These are phyloP conservation scores for Clonostachys sp. DNA, from an alignment of 2,329 filamentous ascomycete species.

Conservation along the genomic window DNA sequence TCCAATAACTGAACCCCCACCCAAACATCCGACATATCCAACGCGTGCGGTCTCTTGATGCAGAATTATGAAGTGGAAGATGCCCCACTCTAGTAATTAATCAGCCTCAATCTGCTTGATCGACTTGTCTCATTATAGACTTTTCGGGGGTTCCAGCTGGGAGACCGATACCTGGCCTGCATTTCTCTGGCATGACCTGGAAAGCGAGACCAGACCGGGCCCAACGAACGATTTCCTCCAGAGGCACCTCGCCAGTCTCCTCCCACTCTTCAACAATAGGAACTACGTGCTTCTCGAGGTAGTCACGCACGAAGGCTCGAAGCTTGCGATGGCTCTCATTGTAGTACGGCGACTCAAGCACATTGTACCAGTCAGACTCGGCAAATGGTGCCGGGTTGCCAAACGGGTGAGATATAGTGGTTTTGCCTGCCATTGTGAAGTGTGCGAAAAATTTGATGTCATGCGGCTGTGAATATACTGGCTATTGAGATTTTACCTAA, in stretches of 20 bases:
- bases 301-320: conserved; percentile 66
- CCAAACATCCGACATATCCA: conserved; percentile 57
- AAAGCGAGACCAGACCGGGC: conserved; percentile 73
- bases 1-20: conserved; percentile 68
- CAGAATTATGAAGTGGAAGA: conserved; percentile 72
- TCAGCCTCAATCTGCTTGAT: conserved; percentile 15
- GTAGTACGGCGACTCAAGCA: conserved; percentile 78
- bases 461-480: too few species aligned
- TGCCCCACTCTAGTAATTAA: conserved; percentile 76
- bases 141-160: conserved; percentile 48
- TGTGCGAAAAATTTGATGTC: too few species aligned
- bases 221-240: conserved; percentile 76
- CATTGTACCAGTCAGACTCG: conserved; percentile 76
- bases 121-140: too few species aligned
- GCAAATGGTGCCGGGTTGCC: conserved; percentile 71
- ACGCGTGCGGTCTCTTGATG: conserved; percentile 59
- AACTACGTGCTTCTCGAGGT: conserved; percentile 66
- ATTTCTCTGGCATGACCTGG: conserved; percentile 68
- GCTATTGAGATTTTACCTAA: too few species aligned
- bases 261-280: conserved; percentile 76
- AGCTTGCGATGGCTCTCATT: conserved; percentile 67
- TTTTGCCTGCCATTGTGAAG: too few species aligned
- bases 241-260: conserved; percentile 65
- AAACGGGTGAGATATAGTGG: too few species aligned
- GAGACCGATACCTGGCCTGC: conserved; percentile 63